Evolutionary conservation across 805 yeast genomes (phyloP).

Genomic region (Sporopachydermia quercuum): DNA sequence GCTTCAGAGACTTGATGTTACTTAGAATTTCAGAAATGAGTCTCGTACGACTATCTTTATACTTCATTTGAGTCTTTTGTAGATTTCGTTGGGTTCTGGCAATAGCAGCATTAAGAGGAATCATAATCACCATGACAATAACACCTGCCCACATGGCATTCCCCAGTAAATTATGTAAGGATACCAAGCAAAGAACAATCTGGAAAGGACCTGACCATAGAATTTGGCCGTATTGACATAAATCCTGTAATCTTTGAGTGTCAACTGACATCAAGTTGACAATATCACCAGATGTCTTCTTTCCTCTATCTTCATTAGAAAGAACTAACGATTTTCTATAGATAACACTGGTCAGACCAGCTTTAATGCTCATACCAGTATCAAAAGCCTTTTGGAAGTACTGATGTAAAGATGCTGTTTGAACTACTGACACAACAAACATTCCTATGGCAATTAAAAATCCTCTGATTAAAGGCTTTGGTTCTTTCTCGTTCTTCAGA

Average conservation of each 20-base stretch:
- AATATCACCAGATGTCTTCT: conserved; percentile 62
- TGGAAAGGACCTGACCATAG: conserved; percentile 94
- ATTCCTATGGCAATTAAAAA: conserved; percentile 45
- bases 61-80: conserved; percentile 77
- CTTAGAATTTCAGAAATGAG: conserved; percentile 77
- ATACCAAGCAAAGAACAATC: conserved; percentile 58
- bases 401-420: conserved; percentile 54
- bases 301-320: conserved; percentile 49
- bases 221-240: conserved; percentile 63
- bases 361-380: conserved; percentile 52
- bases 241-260: conserved; percentile 45
- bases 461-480: conserved; percentile 43
- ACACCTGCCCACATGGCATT: conserved; percentile 90
- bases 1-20: conserved; percentile 78
- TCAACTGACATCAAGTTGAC: conserved; percentile 69
- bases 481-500: too few species aligned
- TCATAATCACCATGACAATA: conserved; percentile 59
- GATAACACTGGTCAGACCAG: conserved; percentile 51
- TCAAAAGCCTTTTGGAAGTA: conserved; percentile 31
- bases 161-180: conserved; percentile 65
- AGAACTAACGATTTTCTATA: conserved; percentile 56
- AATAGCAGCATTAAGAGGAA: conserved; percentile 64
- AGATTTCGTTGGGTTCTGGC: conserved; percentile 53
- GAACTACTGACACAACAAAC: conserved; percentile 44
- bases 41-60: conserved; percentile 75